Evolutionary conservation across 176 grass and related monocot genomes (phyloP), one percentile per base, ranked within the genome.

Genomic region (Avena sativa): DNA sequence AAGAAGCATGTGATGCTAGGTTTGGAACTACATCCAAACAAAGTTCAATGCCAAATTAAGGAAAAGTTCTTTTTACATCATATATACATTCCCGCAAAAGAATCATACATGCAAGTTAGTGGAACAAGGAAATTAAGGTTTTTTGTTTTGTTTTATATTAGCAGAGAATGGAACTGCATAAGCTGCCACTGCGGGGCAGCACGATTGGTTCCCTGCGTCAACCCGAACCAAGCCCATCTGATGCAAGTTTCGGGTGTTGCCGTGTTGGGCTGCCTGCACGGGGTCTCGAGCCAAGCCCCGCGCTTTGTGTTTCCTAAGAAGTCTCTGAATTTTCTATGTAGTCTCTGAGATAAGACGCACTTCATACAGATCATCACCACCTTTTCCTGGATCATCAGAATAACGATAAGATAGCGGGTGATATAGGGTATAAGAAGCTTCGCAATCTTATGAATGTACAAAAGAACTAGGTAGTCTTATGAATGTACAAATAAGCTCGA

Each of bases 341-440:
- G 80, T 87, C 58, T 92, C 87, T 20, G 91, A 89, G 75, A 89
- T 89, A 76, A 92, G 87, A 63, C 84, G 75, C 10, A 92, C 91
- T 87, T 92, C 84, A 87, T 92, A 92, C 34, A 92, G 61, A 89
- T 87, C 61, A 48, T 76, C 69, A 3, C 81, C 87, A 67, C 60
- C 60, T 84, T 89, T 55, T 84, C 58, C 91, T 89, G 51, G 40
- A 81, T 48, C 28, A 40, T 59, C 44, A 59, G 19, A 81, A 77
- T 55, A 76, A 52, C 75, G 56, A 43, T 68, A 49, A 19, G 56
- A 84, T 0, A 15, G 13, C 75, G 20, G 30, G 6, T 81, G 71
- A 63, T 49, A n/a, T 43, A 60, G 3, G 66, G 12, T 47, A 32
- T 73, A 83, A 21, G 38, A 32, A 71, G 25, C 17, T 79, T 49